Base-by-base conservation (phyloP, 768 basidiomycete species). In the Suillus americanus region DNA sequence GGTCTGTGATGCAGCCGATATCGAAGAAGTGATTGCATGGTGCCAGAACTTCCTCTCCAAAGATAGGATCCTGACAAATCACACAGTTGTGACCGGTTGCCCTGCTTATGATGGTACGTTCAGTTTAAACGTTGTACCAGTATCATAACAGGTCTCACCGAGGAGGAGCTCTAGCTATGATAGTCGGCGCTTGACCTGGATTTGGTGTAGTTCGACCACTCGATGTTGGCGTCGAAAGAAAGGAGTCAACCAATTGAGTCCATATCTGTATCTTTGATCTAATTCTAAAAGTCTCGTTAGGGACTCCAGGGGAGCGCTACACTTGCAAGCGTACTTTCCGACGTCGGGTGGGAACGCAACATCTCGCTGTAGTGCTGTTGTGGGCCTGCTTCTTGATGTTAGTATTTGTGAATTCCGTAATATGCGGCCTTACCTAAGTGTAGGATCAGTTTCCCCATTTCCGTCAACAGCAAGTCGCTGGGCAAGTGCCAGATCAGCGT, bases 11-110 rank as follows among this genome's bases (percentile, higher is more conserved):
- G 65, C 81, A 82, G 18, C 3, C 66, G 14, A 66, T 63, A 54
- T 79, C 78, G 61, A 79, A 80, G 63, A 66, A 66, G 66, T 82
- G 77, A 30, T 73, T 71, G 56, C 80, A 81, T 1, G 74, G 74
- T 0, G 75, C 72, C 3, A 67, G 70, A 8, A 79, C 40, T 62
- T 73, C 73, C 2, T 57, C 50, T 25, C 70, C 72, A 14, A 41
- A 33, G 28, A 79, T 79, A 1, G 69, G 65, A 45, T 80, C 79
- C 43, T 68, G 70, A 60, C 80, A 80, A 18, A 78, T 67, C 20
- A 78, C 73, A 64, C 80, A 80, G n/a, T 69, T 66, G 48, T 78
- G 72, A 53, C 73, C 72, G 30, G 71, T 71, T 35, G 61, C 65
- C 30, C 30, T 54, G 35, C 67, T 69, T 41, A 18, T n/a, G 3